Evolutionary conservation across 371 early-diverging fungal genomes (phyloP), one percentile per base, ranked within the genome.

Genomic region (Umbelopsis sp.): DNA sequence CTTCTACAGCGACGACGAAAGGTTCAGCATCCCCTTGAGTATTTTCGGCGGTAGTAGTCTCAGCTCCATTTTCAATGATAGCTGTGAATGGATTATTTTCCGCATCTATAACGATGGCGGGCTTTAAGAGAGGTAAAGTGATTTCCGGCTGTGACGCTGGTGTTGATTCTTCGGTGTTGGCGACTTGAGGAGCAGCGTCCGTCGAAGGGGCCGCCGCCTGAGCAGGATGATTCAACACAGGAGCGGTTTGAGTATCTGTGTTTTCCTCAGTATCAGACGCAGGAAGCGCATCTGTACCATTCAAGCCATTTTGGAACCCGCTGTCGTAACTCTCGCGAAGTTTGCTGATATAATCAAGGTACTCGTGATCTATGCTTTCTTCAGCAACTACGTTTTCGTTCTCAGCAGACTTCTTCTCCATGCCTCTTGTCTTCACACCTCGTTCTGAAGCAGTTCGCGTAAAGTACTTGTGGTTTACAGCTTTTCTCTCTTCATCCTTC

Each of bases 11-110:
- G 24, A 22, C 14, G 35, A 16, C 32, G 22, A 22, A 22, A 37
- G 22, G 32, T 14, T 18, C 57, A 57, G 57, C 57, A 35, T 16
- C 57, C 29, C 35, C 35, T 35, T 57, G 57, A 14, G 29, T 5
- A 6, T 57, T 18, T 0, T 57, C 57, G 1, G 18, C 18, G 35
- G 22, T 53, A 29, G 12, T 3, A 22, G 12, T 24, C 12, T 51
- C 22, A 29, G 0, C 10, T 35, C 5, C 37, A 24, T 57, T 32
- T 57, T 57, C 57, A 16, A 57, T 16, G 29, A 57, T 57, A 16
- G 16, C 57, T 57, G 57, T 29, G n/a, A 57, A 57, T 35, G 57
- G 57, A 57, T 57, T 57, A 35, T 57, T 37, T 57, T 57, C 57
- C 3, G 14, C 29, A 18, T 57, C 57, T 29, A 57, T 16, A 18